Conservation (phyloP, 2,329 filamentous ascomycete species). For the Penicillium sp. region DNA sequence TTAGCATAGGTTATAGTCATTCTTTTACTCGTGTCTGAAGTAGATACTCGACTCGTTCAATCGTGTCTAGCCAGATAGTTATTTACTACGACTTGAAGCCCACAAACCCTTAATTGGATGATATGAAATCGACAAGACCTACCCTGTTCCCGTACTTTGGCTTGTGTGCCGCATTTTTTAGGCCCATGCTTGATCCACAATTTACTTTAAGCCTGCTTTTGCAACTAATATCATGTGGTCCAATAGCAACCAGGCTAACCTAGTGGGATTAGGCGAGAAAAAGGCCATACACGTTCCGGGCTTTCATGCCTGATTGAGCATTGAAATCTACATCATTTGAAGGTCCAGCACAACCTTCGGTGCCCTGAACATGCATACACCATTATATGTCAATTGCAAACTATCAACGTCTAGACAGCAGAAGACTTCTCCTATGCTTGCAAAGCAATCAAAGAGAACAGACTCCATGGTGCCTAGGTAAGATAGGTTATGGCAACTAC, state of each 20-base stretch:
- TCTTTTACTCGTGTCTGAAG: neutral
- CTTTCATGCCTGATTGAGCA: neutral
- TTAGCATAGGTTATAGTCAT: too few species aligned
- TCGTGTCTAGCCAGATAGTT: neutral
- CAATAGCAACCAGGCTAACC: neutral
- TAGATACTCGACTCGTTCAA: neutral
- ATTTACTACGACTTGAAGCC: neutral
- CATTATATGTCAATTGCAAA: too few species aligned
- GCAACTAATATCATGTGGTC: neutral
- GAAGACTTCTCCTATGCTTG: too few species aligned
- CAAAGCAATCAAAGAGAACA: too few species aligned
- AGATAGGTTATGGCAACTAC: too few species aligned
- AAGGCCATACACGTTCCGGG: neutral
- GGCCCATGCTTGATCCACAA: neutral
- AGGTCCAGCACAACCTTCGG: too few species aligned
- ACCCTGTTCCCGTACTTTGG: neutral
- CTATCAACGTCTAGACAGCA: too few species aligned
- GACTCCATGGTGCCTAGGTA: too few species aligned
- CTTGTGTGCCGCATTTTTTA: neutral
- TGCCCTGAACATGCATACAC: too few species aligned
- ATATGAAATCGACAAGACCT: neutral
- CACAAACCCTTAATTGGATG: neutral
- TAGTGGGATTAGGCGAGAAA: neutral
- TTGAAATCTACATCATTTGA: too few species aligned
- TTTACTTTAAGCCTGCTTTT: neutral